These are phyloP conservation scores for Neofusicoccum parvum DNA, from an alignment of 2,329 filamentous ascomycete species.

Conservation along the genomic window DNA sequence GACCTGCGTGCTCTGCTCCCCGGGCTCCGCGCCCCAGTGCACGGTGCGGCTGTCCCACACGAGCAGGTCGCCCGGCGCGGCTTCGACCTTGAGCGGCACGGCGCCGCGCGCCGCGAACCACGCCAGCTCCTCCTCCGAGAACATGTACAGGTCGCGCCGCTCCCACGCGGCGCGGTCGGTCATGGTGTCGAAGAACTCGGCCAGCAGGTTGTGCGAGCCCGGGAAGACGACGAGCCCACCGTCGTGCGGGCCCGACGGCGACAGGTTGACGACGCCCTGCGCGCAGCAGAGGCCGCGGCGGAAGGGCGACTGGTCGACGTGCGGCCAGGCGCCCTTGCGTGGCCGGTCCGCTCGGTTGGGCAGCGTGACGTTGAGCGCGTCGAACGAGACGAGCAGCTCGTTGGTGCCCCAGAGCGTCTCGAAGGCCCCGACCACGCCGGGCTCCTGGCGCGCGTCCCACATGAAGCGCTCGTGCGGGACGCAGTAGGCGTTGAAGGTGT, in stretches of 20 bases:
- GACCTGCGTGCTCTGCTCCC: slow-evolving; percentile 18
- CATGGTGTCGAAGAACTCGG: slow-evolving; percentile 36
- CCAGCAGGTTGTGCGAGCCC: slow-evolving; percentile 33
- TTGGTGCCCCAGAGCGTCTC: slow-evolving; percentile 39
- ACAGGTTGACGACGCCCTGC: slow-evolving; percentile 54
- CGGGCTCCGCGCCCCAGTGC: slow-evolving; percentile 19
- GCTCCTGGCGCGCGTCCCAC: slow-evolving; percentile 44
- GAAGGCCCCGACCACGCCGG: slow-evolving; percentile 41
- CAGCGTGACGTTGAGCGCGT: slow-evolving; percentile 43
- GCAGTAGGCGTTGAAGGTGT: slow-evolving; percentile 36
- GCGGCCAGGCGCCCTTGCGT: slow-evolving; percentile 38
- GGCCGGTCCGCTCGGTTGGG: slow-evolving; percentile 36
- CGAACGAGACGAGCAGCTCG: slow-evolving; percentile 42
- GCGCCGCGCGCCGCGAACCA: slow-evolving; percentile 47
- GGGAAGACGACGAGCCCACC: slow-evolving; percentile 41
- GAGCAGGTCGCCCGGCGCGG: slow-evolving; percentile 49
- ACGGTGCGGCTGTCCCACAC: slow-evolving; percentile 50
- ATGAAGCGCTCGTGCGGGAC: slow-evolving; percentile 45
- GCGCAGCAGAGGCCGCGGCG: slow-evolving; percentile 54
- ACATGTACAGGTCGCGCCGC: slow-evolving; percentile 28
- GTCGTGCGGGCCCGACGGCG: slow-evolving; percentile 40
- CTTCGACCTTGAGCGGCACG: slow-evolving; percentile 42
- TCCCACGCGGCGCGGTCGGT: slow-evolving; percentile 38
- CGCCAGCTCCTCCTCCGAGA: slow-evolving; percentile 36
- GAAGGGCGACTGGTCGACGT: slow-evolving; percentile 33